Evolutionary conservation across 2,329 filamentous ascomycete genomes (phyloP), one percentile per base, ranked within the genome.

Genomic region (Alternaria burnsii): DNA sequence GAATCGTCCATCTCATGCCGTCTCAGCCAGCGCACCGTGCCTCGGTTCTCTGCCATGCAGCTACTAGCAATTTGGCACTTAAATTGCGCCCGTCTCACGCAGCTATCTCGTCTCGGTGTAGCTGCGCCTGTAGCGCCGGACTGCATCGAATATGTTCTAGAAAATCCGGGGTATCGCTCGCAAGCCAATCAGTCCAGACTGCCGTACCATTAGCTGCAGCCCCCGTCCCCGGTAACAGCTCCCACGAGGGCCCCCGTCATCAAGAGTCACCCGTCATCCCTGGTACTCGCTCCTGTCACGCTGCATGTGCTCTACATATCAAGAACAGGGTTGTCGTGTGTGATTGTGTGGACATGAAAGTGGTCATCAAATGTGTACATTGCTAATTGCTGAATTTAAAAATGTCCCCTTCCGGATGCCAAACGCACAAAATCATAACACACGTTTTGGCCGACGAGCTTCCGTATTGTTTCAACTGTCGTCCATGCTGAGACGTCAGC

Each of bases 361-460:
- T 22, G 8, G 22, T 44, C 46, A 50, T 50, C 32, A 50, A 38
- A 18, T 42, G 24, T 40, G 26, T 50, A 28, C 32, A 46, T 57
- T 57, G 48, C 55, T 22, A 7, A 38, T 34, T 26, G 55, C 41
- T 38, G 22, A 38, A 54, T 62, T 66, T 79, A 84, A 69, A 82
- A 86, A 64, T 87, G 70, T 20, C 83, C 84, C 68, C 86, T 79
- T 24, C 87, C 87, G 65, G 84, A 86, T 40, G 92, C 91, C 74
- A 95, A 82, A 50, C 91, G 85, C 42, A 95, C 92, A 81, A 96
- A 96, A 79, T 91, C 93, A 78, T 93, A 94, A 6, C 91, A 91
- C 58, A 95, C 91, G 75, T 95, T 95, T 80, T 95, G 91, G 10
- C 92, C 92, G 11, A 94, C 91, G 24, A 96, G 83, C 60, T 94